A percentile compares a stretch with the other conserved stretches of the same genome.
These are phyloP conservation scores for Penicillium sp. DNA, from an alignment of 2,329 filamentous ascomycete species.

Conservation along the genomic window DNA sequence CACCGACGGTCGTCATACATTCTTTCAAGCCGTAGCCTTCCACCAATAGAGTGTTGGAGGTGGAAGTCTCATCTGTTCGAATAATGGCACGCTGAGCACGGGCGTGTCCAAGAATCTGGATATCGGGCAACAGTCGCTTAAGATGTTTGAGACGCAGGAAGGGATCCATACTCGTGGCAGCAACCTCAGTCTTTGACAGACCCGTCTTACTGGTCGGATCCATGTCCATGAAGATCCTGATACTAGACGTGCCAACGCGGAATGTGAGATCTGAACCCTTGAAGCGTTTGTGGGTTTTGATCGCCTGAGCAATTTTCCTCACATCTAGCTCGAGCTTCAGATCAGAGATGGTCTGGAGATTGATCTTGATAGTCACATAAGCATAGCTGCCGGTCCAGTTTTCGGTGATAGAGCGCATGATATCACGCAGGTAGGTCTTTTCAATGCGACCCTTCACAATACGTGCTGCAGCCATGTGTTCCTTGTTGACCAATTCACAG, in stretches of 20 bases:
- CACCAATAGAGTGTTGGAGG: constrained; percentile 74
- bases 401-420: constrained; percentile 79
- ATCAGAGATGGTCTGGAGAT: constrained; percentile 73
- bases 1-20: constrained; percentile 92
- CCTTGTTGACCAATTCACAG: constrained; percentile 77
- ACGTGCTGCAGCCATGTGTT: constrained; percentile 75
- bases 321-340: constrained; percentile 79
- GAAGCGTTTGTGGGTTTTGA: constrained; percentile 78
- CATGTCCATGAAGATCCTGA: constrained; percentile 70
- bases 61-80: constrained; percentile 70
- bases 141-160: constrained; percentile 74
- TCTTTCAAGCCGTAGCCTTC: constrained; percentile 89
- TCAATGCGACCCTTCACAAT: constrained; percentile 93
- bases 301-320: constrained; percentile 72
- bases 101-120: constrained; percentile 88
- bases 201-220: constrained; percentile 34
- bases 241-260: constrained; percentile 51
- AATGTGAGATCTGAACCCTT: constrained; percentile 65
- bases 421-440: constrained; percentile 86
- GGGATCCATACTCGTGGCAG: constrained; percentile 45
- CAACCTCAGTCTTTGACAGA: constrained; percentile 45
- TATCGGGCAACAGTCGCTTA: constrained; percentile 74
- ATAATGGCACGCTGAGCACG: constrained; percentile 86
- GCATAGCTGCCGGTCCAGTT: constrained; percentile 78
- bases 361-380: constrained; percentile 78